Percentiles rank a stretch among this genome's conserved stretches.
Evolutionary conservation across 2,329 filamentous ascomycete genomes (phyloP).

Genomic region (Byssothecium circinans): DNA sequence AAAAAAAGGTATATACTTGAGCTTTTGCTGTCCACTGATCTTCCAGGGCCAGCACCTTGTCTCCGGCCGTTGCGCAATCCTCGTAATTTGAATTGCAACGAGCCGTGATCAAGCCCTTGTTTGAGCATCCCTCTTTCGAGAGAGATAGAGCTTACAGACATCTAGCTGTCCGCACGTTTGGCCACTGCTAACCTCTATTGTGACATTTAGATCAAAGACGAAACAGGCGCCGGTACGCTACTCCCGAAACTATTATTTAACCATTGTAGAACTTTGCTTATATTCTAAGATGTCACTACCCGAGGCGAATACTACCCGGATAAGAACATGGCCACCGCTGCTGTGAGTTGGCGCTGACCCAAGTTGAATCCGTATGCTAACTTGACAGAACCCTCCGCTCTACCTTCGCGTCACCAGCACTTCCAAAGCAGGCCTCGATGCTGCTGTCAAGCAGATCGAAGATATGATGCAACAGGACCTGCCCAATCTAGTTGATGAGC

Average conservation of each 20-base stretch:
- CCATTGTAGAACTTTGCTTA: conserved; percentile 61
- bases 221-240: conserved; percentile 98
- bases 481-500: conserved; percentile 91
- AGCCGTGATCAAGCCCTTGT: conserved; percentile 26
- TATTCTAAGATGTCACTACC: conserved; percentile 93
- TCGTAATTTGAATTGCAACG: conserved; percentile 49
- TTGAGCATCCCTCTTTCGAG: conserved; percentile 39
- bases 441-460: conserved; percentile 84
- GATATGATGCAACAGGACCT: conserved; percentile 96
- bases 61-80: conserved; percentile 29
- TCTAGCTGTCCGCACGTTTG: conserved; percentile 59
- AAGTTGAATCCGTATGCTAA: conserved; percentile 1
- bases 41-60: conserved; percentile 47
- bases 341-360: conserved; percentile 62
- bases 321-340: conserved; percentile 92
- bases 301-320: conserved; percentile 96
- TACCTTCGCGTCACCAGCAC: conserved; percentile 96
- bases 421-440: conserved; percentile 85
- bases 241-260: conserved; percentile 71
- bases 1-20: conserved; percentile 99
- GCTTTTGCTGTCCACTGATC: conserved; percentile 69
- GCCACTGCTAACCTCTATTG: conserved; percentile 90
- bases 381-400: conserved; percentile 77
- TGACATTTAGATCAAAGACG: conserved; percentile 98
- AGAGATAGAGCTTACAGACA: conserved; percentile 52